Percentiles rank a stretch among this genome's conserved stretches.
phyloP scores from a whole-genome alignment of 2,329 filamentous ascomycete species.

The Sporothrix euskadiensis region DNA sequence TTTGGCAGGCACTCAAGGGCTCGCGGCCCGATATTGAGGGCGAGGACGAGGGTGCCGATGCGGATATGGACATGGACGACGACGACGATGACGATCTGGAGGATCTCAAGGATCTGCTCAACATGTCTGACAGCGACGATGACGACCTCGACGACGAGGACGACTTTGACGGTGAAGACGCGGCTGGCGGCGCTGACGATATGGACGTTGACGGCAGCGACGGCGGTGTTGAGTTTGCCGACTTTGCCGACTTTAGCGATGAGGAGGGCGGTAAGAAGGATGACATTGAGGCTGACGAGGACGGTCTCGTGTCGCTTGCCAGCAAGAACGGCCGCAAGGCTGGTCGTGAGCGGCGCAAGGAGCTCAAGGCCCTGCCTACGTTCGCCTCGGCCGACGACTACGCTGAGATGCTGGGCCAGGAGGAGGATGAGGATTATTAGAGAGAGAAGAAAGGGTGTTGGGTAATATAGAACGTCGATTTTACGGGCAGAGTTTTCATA shows the following conservation, averaged over 20 bases:
- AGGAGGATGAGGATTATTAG: constrained; percentile 54
- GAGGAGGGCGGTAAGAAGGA: constrained; percentile 43
- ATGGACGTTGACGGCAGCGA: constrained; percentile 44
- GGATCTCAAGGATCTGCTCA: constrained; percentile 25
- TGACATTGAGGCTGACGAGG: constrained; percentile 42
- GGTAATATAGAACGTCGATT: not conserved
- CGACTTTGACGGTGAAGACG: constrained; percentile 45
- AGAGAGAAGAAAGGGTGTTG: not conserved
- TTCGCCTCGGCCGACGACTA: constrained; percentile 96
- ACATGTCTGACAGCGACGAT: constrained; percentile 44
- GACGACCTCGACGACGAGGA: constrained; percentile 37
- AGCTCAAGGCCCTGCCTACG: constrained; percentile 83
- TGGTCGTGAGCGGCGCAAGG: constrained; percentile 69
- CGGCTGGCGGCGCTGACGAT: constrained; percentile 41
- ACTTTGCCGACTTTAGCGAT: constrained; percentile 46
- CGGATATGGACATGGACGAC: constrained; percentile 51
- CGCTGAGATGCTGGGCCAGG: constrained; percentile 75
- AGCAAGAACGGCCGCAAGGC: constrained; percentile 39
- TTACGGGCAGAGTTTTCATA: not conserved
- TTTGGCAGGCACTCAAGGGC: constrained; percentile 42
- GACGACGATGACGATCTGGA: constrained; percentile 44
- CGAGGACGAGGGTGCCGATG: constrained; percentile 51
- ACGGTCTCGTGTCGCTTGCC: constrained; percentile 34
- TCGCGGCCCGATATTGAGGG: constrained; percentile 45
- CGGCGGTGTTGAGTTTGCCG: constrained; percentile 36